phyloP scores from a whole-genome alignment of 2,329 filamentous ascomycete genomes.

The Fusarium nisikadoi region DNA sequence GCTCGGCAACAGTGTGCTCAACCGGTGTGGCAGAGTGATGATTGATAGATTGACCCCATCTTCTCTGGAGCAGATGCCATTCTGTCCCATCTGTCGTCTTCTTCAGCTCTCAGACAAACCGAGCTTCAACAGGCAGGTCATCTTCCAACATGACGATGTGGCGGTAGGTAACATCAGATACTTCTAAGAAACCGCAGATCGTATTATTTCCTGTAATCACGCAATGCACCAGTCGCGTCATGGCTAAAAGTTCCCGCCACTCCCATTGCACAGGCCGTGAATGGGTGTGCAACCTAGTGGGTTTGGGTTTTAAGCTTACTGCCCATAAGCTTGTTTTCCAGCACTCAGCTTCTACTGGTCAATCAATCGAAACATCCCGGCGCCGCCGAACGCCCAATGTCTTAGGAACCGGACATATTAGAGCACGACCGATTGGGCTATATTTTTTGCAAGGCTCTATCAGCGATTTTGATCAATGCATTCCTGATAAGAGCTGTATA shows the following conservation, averaged over 20 bases:
- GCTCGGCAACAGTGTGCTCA: background rate
- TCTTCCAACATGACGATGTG: constrained; percentile 3
- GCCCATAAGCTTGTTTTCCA: constrained; percentile 28
- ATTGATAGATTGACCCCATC: background rate
- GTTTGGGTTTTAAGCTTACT: constrained; percentile 28
- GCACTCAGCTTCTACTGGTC: constrained; percentile 16
- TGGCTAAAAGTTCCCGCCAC: background rate
- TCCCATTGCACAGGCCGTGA: background rate
- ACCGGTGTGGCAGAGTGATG: background rate
- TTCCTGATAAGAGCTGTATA: background rate
- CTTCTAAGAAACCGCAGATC: background rate
- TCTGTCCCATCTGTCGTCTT: background rate
- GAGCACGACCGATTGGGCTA: background rate
- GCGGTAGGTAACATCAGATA: background rate
- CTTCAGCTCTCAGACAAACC: background rate
- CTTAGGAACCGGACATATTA: background rate
- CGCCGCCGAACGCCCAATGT: background rate
- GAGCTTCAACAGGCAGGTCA: background rate
- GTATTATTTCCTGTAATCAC: constrained; percentile 6
- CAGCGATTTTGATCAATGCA: background rate
- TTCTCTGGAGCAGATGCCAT: background rate
- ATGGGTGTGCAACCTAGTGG: background rate
- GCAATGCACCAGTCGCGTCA: constrained; percentile 8
- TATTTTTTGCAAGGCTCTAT: background rate
- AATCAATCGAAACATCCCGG: constrained; percentile 9